Percentiles rank a stretch among this genome's conserved stretches.
phyloP scores from a whole-genome alignment of 371 early-diverging fungal genomes.

The Sporodiniella umbellata region DNA sequence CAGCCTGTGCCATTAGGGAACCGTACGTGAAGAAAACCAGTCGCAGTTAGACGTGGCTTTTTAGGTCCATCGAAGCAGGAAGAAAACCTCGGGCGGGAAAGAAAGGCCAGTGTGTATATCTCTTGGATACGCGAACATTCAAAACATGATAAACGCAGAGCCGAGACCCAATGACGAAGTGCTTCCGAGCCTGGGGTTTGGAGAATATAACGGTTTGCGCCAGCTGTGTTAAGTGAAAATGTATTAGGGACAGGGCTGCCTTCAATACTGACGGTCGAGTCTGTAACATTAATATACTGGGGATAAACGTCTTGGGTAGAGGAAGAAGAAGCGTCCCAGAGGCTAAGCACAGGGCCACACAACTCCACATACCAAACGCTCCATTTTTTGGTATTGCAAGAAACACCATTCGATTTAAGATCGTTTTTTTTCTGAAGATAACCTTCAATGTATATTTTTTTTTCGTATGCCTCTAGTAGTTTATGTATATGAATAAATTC shows the following conservation, averaged over 20 bases:
- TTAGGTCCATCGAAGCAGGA: not conserved
- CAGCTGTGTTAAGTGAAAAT: slow-evolving; percentile 62
- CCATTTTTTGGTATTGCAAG: slow-evolving; percentile 54
- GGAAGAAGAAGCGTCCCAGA: slow-evolving; percentile 49
- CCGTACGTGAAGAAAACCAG: slow-evolving; percentile 57
- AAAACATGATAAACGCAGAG: slow-evolving; percentile 68
- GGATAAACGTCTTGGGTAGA: slow-evolving; percentile 30
- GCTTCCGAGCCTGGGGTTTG: slow-evolving; percentile 41
- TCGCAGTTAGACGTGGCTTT: not conserved
- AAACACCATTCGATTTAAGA: slow-evolving; percentile 50
- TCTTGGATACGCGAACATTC: slow-evolving; percentile 75
- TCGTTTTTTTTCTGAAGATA: slow-evolving; percentile 65
- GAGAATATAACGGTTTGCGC: slow-evolving; percentile 63
- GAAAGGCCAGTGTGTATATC: slow-evolving; percentile 65
- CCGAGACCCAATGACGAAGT: slow-evolving; percentile 15
- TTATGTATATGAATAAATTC: slow-evolving; percentile 23
- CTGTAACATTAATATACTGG: slow-evolving; percentile 71
- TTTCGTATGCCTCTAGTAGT: slow-evolving; percentile 52
- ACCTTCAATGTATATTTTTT: slow-evolving; percentile 68
- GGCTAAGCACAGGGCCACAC: slow-evolving; percentile 58
- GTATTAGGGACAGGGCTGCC: slow-evolving; percentile 36
- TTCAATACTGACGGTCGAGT: slow-evolving; percentile 52
- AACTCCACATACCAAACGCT: slow-evolving; percentile 68
- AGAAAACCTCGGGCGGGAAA: slow-evolving; percentile 35
- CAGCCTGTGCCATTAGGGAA: slow-evolving; percentile 66